Percentiles rank a stretch among this genome's conserved stretches.
phyloP scores from a whole-genome alignment of 805 yeast species.

The Starmerella davenportii region DNA sequence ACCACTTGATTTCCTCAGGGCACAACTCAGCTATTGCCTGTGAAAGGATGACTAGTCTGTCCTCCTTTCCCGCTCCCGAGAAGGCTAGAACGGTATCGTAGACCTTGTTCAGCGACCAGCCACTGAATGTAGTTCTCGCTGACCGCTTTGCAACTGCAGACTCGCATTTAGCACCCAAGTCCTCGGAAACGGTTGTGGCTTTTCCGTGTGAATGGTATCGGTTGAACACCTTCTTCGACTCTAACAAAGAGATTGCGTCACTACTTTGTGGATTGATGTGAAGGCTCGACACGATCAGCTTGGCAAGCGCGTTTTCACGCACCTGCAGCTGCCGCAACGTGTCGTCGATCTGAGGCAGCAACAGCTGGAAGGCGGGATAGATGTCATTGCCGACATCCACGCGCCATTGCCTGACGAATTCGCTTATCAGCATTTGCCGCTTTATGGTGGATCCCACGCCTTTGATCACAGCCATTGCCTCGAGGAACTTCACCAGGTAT shows the following conservation, averaged over 20 bases:
- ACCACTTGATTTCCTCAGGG: constrained; percentile 46
- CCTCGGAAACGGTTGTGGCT: constrained; percentile 26
- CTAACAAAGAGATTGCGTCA: constrained; percentile 34
- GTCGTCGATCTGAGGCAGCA: constrained; percentile 44
- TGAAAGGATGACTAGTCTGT: constrained; percentile 30
- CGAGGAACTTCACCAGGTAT: constrained; percentile 12
- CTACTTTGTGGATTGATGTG: constrained; percentile 42
- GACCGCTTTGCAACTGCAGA: constrained; percentile 36
- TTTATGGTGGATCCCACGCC: constrained; percentile 9
- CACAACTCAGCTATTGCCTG: constrained; percentile 38
- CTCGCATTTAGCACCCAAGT: constrained; percentile 31
- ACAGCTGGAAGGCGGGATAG: constrained; percentile 45
- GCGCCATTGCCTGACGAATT: constrained; percentile 36
- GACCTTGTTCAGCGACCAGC: constrained; percentile 32
- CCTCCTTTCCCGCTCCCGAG: constrained; percentile 22
- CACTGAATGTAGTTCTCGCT: constrained; percentile 23
- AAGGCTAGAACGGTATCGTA: constrained; percentile 32
- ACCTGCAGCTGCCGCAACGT: constrained; percentile 31
- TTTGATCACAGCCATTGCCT: constrained; percentile 2
- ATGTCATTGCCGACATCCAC: constrained; percentile 41
- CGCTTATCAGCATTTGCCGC: constrained; percentile 18
- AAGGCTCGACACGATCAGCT: constrained; percentile 30
- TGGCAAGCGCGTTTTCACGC: constrained; percentile 44
- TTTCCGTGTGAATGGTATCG: not conserved
- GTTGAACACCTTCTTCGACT: constrained; percentile 16